Base-by-base conservation (phyloP, 1,284 basidiomycete genomes). In the Porodaedalea pini region DNA sequence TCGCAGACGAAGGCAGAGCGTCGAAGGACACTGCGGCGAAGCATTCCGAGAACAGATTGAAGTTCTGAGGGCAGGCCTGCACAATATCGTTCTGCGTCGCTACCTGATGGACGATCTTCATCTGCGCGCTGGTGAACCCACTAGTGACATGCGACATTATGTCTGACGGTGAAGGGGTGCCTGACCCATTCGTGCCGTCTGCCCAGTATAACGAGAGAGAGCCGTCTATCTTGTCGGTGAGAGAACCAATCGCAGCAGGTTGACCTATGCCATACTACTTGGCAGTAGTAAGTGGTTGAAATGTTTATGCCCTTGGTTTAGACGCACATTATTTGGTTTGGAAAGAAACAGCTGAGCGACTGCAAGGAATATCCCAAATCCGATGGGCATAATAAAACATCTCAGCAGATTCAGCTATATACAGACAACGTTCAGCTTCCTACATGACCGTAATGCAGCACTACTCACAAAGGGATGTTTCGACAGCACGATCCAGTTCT, bases 401-500 rank as follows among this genome's bases (percentile, higher is more conserved):
- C 88, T 76, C 27, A 88, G 52, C 29, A 87, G 54, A 63, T 88
- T 90, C 44, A 88, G 69, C 82, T 85, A 60, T 36, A 57, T 45
- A 40, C 52, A 8, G 58, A 36, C 54, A 61, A 65, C 51, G 61
- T 61, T 40, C 51, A 15, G 51, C 47, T 11, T 25, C 19, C 8
- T 53, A 45, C 19, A 11, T 15, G 27, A 19, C 45, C 15, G 13
- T 41, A 23, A 19, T 27, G 37, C 34, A 47, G n/a, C 25, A 48
- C 5, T 25, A 76, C 85, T 69, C 65, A 88, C 86, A 64, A 82
- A 71, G 56, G 82, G 78, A 68, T 85, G 83, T 67, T 81, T 85
- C 19, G 77, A 78, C 29, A 85, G 69, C 15, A 86, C 77, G 52
- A 85, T 87, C 85, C 83, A 88, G 64, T 90, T 90, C 77, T 91